Percentiles rank a stretch among this genome's conserved stretches.
Evolutionary conservation across 1,284 basidiomycete genomes (phyloP).

Genomic region (Serendipita sp.): DNA sequence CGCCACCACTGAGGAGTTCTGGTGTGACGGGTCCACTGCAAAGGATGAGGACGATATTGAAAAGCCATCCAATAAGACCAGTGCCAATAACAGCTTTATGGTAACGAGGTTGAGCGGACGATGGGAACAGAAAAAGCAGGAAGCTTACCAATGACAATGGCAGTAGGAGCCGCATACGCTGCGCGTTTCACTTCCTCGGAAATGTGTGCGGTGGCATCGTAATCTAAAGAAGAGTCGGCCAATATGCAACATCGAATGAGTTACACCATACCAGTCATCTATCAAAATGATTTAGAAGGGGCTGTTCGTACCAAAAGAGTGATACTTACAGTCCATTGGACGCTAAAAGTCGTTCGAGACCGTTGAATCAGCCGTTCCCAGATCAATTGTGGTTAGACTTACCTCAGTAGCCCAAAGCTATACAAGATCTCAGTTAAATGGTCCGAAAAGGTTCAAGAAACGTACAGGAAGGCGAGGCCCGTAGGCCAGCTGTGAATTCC

Average conservation of each 20-base stretch:
- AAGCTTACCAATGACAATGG: constrained; percentile 70
- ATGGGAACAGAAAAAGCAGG: constrained; percentile 12
- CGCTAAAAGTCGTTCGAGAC: constrained; percentile 41
- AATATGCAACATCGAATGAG: neutral
- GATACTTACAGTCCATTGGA: constrained; percentile 71
- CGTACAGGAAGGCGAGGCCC: constrained; percentile 77
- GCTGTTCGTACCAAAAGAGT: constrained; percentile 7
- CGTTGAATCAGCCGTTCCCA: neutral
- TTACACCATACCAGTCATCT: neutral
- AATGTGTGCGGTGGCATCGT: constrained; percentile 5
- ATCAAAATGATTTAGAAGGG: constrained; percentile 1
- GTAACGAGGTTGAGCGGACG: neutral
- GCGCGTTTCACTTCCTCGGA: constrained; percentile 80
- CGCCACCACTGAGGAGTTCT: neutral
- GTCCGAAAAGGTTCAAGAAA: constrained; percentile 27
- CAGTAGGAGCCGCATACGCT: constrained; percentile 59
- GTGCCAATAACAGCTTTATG: constrained; percentile 55
- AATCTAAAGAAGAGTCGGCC: neutral
- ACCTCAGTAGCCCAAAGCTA: neutral
- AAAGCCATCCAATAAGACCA: constrained; percentile 67
- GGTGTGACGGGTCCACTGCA: constrained; percentile 57
- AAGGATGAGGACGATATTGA: constrained; percentile 72
- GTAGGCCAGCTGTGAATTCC: constrained; percentile 34
- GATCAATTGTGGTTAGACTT: neutral
- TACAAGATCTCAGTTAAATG: neutral